Conservation (phyloP, 202 grass and related monocot species). For the Schoenoplectus tabernaemontani region DNA sequence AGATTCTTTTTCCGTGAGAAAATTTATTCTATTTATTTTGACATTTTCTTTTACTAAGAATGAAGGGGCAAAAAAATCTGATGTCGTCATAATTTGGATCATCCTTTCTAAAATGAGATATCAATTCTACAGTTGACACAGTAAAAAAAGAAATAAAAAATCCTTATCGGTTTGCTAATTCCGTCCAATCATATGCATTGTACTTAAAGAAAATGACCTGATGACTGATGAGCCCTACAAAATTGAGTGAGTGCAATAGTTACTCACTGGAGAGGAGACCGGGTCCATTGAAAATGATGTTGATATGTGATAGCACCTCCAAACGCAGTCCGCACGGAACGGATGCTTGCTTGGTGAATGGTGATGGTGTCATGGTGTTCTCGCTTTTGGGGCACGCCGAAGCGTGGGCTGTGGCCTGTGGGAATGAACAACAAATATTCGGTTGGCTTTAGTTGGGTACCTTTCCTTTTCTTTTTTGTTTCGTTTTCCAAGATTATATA, state of each 20-base stretch:
- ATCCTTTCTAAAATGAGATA: neutral
- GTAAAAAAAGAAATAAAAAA: neutral
- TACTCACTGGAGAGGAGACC: neutral
- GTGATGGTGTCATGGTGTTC: no score
- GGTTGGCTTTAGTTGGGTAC: neutral
- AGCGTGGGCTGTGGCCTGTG: neutral
- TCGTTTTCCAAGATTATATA: neutral
- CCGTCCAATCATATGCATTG: neutral
- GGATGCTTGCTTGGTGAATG: conserved; percentile 15
- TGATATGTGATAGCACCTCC: neutral
- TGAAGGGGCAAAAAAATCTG: neutral
- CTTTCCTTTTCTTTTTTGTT: neutral
- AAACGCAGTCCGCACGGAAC: neutral
- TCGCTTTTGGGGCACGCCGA: neutral
- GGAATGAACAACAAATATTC: neutral
- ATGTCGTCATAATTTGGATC: neutral
- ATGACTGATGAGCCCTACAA: neutral
- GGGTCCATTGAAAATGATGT: conserved; percentile 6
- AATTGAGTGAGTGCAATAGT: neutral
- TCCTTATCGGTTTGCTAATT: neutral
- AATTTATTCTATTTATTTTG: neutral
- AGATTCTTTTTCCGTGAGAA: neutral
- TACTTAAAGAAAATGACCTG: neutral
- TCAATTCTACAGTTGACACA: neutral
- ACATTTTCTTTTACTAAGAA: no score